phyloP scores from a whole-genome alignment of 2,329 filamentous ascomycete species.

The Septoria petroselini region DNA sequence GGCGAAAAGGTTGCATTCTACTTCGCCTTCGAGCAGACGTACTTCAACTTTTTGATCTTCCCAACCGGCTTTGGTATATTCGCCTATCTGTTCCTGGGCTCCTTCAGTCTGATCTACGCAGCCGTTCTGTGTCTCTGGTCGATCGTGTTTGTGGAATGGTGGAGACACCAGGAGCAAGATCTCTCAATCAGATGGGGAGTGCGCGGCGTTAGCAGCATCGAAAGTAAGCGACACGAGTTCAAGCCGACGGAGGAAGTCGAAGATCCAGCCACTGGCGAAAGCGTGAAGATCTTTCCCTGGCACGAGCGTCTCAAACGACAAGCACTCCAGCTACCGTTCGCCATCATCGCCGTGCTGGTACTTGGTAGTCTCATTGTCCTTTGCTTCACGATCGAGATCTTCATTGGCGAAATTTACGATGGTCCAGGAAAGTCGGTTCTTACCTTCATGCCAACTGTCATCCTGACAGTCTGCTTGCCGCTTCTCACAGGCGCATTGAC shows the following conservation, averaged over 20 bases:
- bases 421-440: conserved; percentile 83
- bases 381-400: conserved; percentile 91
- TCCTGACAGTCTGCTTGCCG: conserved; percentile 79
- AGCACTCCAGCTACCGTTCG: conserved; percentile 80
- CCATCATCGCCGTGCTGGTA: conserved; percentile 65
- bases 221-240: conserved; percentile 74
- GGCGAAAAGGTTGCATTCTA: conserved; percentile 77
- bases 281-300: conserved; percentile 70
- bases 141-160: conserved; percentile 87
- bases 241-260: conserved; percentile 70
- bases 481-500: conserved; percentile 74
- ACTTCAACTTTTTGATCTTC: conserved; percentile 81
- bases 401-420: conserved; percentile 89
- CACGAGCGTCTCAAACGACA: conserved; percentile 73
- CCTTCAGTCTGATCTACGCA: conserved; percentile 79
- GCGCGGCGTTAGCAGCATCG: conserved; percentile 75
- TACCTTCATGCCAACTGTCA: conserved; percentile 81
- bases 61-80: conserved; percentile 74
- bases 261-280: conserved; percentile 80
- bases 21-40: conserved; percentile 89
- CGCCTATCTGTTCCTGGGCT: conserved; percentile 77
- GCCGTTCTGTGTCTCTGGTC: conserved; percentile 79
- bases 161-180: conserved; percentile 90
- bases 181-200: conserved; percentile 86
- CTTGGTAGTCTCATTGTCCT: conserved; percentile 79